A percentile compares a stretch with the other conserved stretches of the same genome.
phyloP scores from a whole-genome alignment of 139 green algal species.

The Chlorella sorokiniana region DNA sequence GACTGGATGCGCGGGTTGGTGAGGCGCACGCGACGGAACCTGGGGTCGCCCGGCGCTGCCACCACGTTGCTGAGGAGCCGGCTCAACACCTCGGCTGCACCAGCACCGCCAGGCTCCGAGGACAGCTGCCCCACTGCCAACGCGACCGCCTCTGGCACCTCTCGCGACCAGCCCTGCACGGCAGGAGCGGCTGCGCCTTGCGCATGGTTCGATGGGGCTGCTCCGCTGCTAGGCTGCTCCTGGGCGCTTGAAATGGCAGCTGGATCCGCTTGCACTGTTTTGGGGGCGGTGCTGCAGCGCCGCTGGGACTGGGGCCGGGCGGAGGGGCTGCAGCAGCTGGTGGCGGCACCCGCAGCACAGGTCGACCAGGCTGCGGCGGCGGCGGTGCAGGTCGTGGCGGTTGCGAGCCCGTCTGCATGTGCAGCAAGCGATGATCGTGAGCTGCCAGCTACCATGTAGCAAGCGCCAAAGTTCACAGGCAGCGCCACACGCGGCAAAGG shows the following conservation, averaged over 20 bases:
- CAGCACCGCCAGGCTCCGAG: neutral
- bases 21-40: constrained; percentile 40
- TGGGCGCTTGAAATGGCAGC: too few species aligned
- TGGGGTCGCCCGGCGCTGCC: constrained; percentile 21
- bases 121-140: constrained; percentile 15
- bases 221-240: too few species aligned
- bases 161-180: too few species aligned
- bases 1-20: constrained; percentile 52
- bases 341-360: neutral
- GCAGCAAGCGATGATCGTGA: neutral
- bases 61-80: constrained; percentile 39
- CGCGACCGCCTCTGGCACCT: constrained; percentile 4
- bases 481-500: neutral
- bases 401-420: neutral
- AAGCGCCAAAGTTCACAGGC: too few species aligned
- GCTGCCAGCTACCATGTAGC: neutral
- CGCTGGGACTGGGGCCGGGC: too few species aligned
- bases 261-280: too few species aligned
- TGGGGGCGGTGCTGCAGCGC: too few species aligned
- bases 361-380: too few species aligned
- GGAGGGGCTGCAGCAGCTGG: neutral
- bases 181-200: too few species aligned
- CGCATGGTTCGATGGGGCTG: too few species aligned
- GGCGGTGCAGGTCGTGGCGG: too few species aligned
- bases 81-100: constrained; percentile 11